Percentiles rank a stretch among this genome's conserved stretches.
These are phyloP conservation scores for Lactarius akahatsu DNA, from an alignment of 768 basidiomycete genomes.

Conservation along the genomic window DNA sequence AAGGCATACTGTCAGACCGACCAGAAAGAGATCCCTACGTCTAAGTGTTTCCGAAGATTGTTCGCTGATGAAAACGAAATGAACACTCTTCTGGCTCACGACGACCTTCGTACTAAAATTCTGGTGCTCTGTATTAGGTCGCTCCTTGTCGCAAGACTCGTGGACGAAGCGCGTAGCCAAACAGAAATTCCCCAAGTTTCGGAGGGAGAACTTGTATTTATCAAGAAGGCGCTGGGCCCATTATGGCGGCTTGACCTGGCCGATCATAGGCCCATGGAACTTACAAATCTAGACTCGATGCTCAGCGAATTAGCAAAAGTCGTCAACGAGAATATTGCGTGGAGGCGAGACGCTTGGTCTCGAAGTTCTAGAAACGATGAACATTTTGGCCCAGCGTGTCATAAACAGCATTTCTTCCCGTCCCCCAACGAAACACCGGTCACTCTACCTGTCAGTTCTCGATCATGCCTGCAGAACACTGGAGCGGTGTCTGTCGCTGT, in stretches of 20 bases:
- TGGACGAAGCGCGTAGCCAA: neutral
- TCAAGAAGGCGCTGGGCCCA: conserved; percentile 8
- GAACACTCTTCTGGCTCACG: neutral
- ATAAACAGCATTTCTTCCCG: neutral
- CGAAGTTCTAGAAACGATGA: conserved; percentile 9
- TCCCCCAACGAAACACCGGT: neutral
- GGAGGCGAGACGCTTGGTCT: conserved; percentile 1
- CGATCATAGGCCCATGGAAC: neutral
- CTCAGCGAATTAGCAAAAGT: neutral
- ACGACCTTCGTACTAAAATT: neutral
- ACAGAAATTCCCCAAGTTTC: neutral
- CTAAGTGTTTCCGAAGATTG: neutral
- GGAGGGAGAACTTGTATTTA: conserved; percentile 4
- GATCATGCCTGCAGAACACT: neutral
- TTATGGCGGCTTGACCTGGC: conserved; percentile 5
- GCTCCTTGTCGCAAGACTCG: neutral
- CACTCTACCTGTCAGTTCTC: neutral
- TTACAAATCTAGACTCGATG: conserved; percentile 8
- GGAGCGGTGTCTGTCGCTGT: neutral
- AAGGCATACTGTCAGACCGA: neutral
- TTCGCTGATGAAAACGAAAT: conserved; percentile 3
- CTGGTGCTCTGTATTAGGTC: neutral
- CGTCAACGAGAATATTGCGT: no score
- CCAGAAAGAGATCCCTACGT: neutral
- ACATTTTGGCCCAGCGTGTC: conserved; percentile 1